phyloP scores from a whole-genome alignment of 2,329 filamentous ascomycete genomes.

The Metarhizium album region DNA sequence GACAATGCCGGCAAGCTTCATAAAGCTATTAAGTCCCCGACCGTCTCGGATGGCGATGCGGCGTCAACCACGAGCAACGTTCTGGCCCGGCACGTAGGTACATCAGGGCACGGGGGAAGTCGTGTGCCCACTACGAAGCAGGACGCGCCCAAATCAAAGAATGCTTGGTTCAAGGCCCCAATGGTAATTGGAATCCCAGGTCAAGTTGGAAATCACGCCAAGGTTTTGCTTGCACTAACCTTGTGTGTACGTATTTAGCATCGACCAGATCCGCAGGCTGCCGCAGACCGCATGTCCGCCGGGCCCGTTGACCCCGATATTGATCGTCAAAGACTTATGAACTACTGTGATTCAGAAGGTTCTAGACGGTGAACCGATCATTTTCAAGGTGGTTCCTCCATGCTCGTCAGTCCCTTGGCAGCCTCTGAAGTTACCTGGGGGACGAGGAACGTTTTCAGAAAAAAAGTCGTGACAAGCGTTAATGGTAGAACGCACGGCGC shows the following conservation, averaged over 20 bases:
- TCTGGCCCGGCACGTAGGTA: neutral
- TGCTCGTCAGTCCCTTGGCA: too few species aligned
- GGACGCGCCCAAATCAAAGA: neutral
- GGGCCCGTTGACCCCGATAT: constrained; percentile 9
- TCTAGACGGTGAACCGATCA: constrained; percentile 6
- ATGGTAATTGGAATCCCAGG: neutral
- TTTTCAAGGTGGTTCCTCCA: neutral
- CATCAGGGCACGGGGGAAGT: neutral
- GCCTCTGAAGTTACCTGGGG: too few species aligned
- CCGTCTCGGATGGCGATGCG: constrained; percentile 10
- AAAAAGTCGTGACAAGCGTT: too few species aligned
- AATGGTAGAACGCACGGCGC: too few species aligned
- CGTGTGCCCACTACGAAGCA: neutral
- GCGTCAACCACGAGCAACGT: constrained; percentile 5
- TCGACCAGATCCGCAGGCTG: neutral
- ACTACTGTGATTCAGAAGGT: constrained; percentile 15
- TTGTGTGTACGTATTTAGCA: neutral
- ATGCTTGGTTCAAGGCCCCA: constrained; percentile 15
- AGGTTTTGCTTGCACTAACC: neutral
- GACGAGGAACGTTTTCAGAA: too few species aligned
- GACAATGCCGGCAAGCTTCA: constrained; percentile 16
- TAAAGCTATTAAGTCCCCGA: constrained; percentile 13
- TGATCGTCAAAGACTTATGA: constrained; percentile 10
- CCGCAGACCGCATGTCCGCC: neutral
- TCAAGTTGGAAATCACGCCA: neutral